Conservation (phyloP, 2,329 filamentous ascomycete species). For the Leptographium galeiforme region DNA sequence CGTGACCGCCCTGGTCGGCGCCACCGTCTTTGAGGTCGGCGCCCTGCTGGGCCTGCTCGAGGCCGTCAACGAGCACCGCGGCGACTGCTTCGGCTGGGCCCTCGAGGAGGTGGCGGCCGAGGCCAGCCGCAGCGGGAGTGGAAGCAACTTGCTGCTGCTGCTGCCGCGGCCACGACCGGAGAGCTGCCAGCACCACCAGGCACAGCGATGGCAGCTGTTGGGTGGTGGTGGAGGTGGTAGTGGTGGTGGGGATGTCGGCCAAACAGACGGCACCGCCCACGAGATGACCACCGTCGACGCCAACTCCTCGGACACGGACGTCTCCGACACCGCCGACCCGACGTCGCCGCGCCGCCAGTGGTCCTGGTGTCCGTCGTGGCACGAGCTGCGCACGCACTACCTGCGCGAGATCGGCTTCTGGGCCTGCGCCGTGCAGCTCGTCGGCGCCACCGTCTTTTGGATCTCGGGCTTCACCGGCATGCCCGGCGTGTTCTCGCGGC, state of each 20-base stretch:
- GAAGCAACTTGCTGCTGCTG: neutral
- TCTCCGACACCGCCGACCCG: neutral
- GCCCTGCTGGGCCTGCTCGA: conserved; percentile 51
- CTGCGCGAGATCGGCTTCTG: conserved; percentile 49
- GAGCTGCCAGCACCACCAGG: neutral
- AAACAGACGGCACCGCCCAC: neutral
- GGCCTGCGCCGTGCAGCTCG: conserved; percentile 40
- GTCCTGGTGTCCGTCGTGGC: conserved; percentile 45
- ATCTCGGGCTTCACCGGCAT: conserved; percentile 47
- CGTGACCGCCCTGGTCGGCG: conserved; percentile 52
- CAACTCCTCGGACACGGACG: neutral
- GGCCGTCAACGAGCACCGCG: conserved; percentile 52
- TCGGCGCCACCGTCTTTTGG: conserved; percentile 51
- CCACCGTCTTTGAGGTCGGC: conserved; percentile 52
- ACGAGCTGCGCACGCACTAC: conserved; percentile 46
- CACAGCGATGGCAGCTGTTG: neutral
- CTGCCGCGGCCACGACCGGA: conserved; percentile 1
- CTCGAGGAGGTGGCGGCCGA: conserved; percentile 35
- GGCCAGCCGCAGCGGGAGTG: conserved; percentile 6
- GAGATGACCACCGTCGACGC: neutral
- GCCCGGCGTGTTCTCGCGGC: conserved; percentile 37
- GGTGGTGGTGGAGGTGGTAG: neutral
- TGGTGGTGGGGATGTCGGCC: neutral
- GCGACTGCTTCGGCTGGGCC: conserved; percentile 57
- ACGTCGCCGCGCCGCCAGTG: conserved; percentile 22